phyloP scores from a whole-genome alignment of 2,329 filamentous ascomycete genomes.

The Talaromyces sp. region DNA sequence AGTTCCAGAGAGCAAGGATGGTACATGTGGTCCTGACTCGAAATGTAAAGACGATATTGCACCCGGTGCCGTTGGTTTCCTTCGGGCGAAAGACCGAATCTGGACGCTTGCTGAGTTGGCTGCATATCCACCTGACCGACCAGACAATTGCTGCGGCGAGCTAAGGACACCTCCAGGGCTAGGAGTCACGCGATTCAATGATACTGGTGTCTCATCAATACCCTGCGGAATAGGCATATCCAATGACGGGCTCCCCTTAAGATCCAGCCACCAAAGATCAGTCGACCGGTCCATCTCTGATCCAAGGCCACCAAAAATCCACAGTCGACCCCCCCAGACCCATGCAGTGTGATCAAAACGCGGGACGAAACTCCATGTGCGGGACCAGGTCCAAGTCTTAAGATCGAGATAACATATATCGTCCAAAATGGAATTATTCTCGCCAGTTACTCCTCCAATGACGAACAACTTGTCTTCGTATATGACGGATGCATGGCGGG shows the following conservation, averaged over 20 bases:
- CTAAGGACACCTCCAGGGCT: slow-evolving; percentile 36
- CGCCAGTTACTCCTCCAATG: slow-evolving; percentile 86
- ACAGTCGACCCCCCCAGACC: slow-evolving; percentile 87
- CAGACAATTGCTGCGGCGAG: slow-evolving; percentile 33
- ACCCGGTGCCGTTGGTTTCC: slow-evolving; percentile 65
- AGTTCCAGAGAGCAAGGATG: slow-evolving; percentile 82
- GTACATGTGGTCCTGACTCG: slow-evolving; percentile 77
- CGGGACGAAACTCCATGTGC: slow-evolving; percentile 90
- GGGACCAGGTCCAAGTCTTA: slow-evolving; percentile 97
- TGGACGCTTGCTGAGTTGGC: slow-evolving; percentile 66
- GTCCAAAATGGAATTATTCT: slow-evolving; percentile 82
- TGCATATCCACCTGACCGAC: slow-evolving; percentile 57
- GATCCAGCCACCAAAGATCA: slow-evolving; percentile 95
- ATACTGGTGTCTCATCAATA: slow-evolving; percentile 43
- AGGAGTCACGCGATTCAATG: slow-evolving; percentile 35
- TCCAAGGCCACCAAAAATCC: slow-evolving; percentile 93
- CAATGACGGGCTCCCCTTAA: slow-evolving; percentile 85
- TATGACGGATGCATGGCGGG: slow-evolving; percentile 87
- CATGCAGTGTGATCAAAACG: slow-evolving; percentile 94
- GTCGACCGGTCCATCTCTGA: slow-evolving; percentile 96
- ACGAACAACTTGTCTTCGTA: slow-evolving; percentile 97
- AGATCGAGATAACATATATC: slow-evolving; percentile 96
- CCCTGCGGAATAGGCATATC: slow-evolving; percentile 63
- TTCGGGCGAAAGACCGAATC: slow-evolving; percentile 51
- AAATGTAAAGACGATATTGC: slow-evolving; percentile 89